Conservation (phyloP, 2,329 filamentous ascomycete species). For the Tothia fuscella region DNA sequence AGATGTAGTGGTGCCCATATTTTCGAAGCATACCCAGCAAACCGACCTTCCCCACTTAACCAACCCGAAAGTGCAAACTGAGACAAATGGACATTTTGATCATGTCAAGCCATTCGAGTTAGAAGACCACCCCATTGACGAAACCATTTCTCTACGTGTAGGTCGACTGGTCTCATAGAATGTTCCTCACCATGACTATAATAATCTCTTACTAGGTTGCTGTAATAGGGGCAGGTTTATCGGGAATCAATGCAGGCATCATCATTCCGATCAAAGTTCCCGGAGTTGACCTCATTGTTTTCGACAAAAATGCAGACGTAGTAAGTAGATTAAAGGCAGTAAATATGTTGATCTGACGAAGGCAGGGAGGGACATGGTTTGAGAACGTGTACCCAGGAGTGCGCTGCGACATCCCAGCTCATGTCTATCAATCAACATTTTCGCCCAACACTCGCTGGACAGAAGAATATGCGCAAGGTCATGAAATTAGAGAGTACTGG, state of each 20-base stretch:
- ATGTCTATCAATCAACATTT: slow-evolving; percentile 60
- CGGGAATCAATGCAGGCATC: slow-evolving; percentile 52
- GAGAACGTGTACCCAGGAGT: slow-evolving; percentile 50
- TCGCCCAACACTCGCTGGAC: slow-evolving; percentile 57
- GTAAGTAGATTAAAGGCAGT: slow-evolving; percentile 31
- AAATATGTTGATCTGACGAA: slow-evolving; percentile 7
- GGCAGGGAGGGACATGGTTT: slow-evolving; percentile 35
- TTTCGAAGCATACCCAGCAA: too few relatives aligned
- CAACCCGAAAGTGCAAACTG: too few relatives aligned
- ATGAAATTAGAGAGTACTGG: slow-evolving; percentile 58
- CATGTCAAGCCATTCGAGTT: slow-evolving; percentile 14
- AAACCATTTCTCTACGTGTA: slow-evolving; percentile 17
- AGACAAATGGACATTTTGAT: too few relatives aligned
- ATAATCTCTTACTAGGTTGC: slow-evolving; percentile 35
- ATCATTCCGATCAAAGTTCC: slow-evolving; percentile 59
- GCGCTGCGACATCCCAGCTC: slow-evolving; percentile 55
- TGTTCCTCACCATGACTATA: slow-evolving; percentile 1
- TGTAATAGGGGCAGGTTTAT: slow-evolving; percentile 52
- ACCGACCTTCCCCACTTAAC: too few relatives aligned
- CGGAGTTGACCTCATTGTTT: slow-evolving; percentile 50
- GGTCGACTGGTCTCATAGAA: background rate
- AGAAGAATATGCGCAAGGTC: slow-evolving; percentile 53
- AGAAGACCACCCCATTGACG: slow-evolving; percentile 21
- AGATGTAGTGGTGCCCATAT: too few relatives aligned
- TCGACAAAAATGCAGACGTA: slow-evolving; percentile 56